phyloP scores from a whole-genome alignment of 441 rosid genomes.

The Brassica balearica region DNA sequence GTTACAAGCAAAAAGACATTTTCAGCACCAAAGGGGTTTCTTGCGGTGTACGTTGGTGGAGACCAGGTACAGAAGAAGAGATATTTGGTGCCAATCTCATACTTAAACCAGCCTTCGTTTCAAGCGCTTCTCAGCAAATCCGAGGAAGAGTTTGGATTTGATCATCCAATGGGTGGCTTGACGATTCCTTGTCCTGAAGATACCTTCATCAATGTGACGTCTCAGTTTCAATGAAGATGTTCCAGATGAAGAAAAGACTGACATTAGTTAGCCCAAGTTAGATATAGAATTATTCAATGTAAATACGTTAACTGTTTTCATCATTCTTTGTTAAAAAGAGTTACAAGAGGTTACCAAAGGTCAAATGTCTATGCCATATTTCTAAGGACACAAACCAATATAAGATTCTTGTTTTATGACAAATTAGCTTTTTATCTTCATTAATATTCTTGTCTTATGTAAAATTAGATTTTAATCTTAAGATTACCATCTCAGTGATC shows the following conservation, averaged over 20 bases:
- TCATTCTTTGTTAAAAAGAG: no score
- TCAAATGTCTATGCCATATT: no score
- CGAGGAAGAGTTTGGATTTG: slow-evolving; percentile 29
- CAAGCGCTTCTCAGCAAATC: slow-evolving; percentile 29
- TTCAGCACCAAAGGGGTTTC: slow-evolving; percentile 32
- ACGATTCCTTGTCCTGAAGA: slow-evolving; percentile 37
- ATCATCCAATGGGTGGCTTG: slow-evolving; percentile 32
- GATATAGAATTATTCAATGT: no score
- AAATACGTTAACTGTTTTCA: no score
- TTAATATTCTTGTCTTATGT: not conserved
- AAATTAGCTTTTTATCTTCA: not conserved
- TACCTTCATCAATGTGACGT: not conserved
- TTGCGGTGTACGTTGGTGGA: slow-evolving; percentile 31
- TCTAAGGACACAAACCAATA: no score
- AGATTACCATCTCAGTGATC: not conserved
- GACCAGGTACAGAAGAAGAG: slow-evolving; percentile 27
- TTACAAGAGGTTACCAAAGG: no score
- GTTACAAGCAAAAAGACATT: not conserved
- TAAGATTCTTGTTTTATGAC: not conserved
- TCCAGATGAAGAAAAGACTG: not conserved
- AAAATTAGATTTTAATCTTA: not conserved
- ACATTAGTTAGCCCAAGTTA: no score
- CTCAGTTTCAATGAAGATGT: no score
- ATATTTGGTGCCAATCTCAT: slow-evolving; percentile 30
- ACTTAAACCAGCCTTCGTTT: slow-evolving; percentile 26